Evolutionary conservation across 352 stramenopile species (phyloP).

Genomic region (Globisporangium ultimum): DNA sequence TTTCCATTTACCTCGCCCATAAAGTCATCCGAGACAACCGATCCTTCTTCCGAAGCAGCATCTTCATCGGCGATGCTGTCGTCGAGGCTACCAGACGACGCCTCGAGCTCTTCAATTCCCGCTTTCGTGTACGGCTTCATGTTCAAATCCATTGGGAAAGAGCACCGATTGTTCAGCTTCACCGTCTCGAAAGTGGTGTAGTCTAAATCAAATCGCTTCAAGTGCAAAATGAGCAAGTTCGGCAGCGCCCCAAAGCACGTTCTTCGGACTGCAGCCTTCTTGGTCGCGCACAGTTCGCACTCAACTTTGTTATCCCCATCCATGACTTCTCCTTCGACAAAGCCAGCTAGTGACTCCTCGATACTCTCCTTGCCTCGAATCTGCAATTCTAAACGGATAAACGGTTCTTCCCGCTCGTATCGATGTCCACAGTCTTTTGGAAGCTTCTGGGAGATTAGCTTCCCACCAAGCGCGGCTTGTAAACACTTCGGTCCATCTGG

Average conservation of each 20-base stretch:
- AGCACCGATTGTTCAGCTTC: constrained; percentile 98
- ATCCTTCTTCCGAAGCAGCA: constrained; percentile 47
- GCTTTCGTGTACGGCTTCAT: constrained; percentile 98
- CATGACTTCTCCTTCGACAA: constrained; percentile 99
- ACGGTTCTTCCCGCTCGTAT: constrained; percentile 96
- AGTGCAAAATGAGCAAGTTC: constrained; percentile 96
- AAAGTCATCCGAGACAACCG: constrained; percentile 55
- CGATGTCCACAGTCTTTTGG: constrained; percentile 88
- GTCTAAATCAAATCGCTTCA: constrained; percentile 99
- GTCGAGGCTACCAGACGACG: constrained; percentile 30
- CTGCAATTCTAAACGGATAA: constrained; percentile 97
- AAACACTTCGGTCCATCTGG: constrained; percentile 78
- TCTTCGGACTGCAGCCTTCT: constrained; percentile 95
- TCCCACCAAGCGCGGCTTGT: constrained; percentile 70
- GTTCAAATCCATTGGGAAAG: constrained; percentile 97
- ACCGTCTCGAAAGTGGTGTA: constrained; percentile 99
- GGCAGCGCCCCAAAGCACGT: constrained; percentile 95
- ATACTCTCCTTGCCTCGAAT: constrained; percentile 98
- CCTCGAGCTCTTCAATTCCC: constrained; percentile 93
- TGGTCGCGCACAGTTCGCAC: constrained; percentile 97
- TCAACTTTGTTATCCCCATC: constrained; percentile 98
- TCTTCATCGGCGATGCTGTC: constrained; percentile 45
- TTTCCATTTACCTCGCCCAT: constrained; percentile 47
- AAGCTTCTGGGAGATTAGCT: constrained; percentile 88
- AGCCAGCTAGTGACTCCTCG: constrained; percentile 94